Base-by-base conservation (phyloP, 768 basidiomycete genomes). In the Krasilnikovozyma curviuscula region DNA sequence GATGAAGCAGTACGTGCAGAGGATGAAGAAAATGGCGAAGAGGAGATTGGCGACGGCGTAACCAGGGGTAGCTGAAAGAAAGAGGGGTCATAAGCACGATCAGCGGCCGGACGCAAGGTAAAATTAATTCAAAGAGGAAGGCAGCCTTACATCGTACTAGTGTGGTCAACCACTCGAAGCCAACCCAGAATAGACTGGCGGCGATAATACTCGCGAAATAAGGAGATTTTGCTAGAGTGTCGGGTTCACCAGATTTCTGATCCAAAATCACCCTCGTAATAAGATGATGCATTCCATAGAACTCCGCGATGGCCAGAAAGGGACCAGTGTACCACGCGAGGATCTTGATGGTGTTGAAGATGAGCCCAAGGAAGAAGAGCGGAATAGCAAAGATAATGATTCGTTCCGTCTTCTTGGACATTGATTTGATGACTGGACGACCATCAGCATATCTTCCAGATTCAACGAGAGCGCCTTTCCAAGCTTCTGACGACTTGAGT, bases 271-370 rank as follows among this genome's bases (percentile, higher is more conserved):
- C n/a, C n/a, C n/a, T n/a, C n/a, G n/a, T n/a, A n/a, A n/a, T n/a
- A n/a, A n/a, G n/a, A n/a, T 93, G 81, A 59, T 95, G 91, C 81
- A 91, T 83, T 40, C 74, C 81, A 57, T 84, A 91, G 66, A 86
- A 84, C 58, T 85, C 77, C 0, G 81, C 84, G 59, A 79, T 69
- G 0, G 83, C 81, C 40, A 95, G 73, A 27, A 88, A 70, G 21
- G 85, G 64, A 14, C 81, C 83, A 3, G 81, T 81, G 64, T 89
- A 97, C 78, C 84, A 86, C 34, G 89, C 85, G 10, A 89, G 69
- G 46, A 81, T 73, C 38, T 76, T 74, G 50, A 91, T 67, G 10
- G 84, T 86, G 63, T 72, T 77, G 61, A 91, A 88, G 50, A 89
- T 81, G 55, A 83, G 65, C 57, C 75, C 82, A 61, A 93, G 71